Percentiles rank a stretch among this genome's conserved stretches.
Conservation (phyloP, 75 land plant genomes). For the Pinus taeda region DNA sequence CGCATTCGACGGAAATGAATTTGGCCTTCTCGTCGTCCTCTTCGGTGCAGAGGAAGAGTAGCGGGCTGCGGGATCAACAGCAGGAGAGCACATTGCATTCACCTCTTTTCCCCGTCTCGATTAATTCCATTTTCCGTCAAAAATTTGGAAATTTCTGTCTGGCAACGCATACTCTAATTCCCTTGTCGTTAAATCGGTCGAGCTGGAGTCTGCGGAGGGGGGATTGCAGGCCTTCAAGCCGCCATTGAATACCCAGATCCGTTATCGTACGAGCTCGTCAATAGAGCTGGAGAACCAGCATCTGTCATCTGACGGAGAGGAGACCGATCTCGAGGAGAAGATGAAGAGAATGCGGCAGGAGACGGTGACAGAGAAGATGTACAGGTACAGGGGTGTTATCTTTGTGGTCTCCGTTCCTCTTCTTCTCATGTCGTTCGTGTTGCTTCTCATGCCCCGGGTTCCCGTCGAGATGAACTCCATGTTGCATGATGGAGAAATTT, state of each 20-base stretch:
- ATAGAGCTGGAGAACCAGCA: constrained; percentile 39
- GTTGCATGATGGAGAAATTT: not conserved
- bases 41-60: no score
- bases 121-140: no score
- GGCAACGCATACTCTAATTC: no score
- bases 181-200: no score
- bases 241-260: constrained; percentile 31
- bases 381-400: constrained; percentile 60
- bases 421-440: constrained; percentile 57
- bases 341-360: constrained; percentile 53
- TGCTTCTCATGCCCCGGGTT: constrained; percentile 71
- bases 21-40: no score
- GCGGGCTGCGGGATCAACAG: no score
- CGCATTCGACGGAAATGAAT: no score
- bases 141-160: no score
- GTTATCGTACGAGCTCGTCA: constrained; percentile 57
- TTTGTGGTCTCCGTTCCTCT: constrained; percentile 66
- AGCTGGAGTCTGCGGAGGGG: no score
- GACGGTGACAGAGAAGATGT: constrained; percentile 59
- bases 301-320: not conserved
- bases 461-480: not conserved
- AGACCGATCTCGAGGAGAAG: constrained; percentile 32
- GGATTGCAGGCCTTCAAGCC: no score
- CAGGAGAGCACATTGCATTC: no score
- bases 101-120: no score